phyloP scores from a whole-genome alignment of 1,284 basidiomycete species.

The Microbotryum violaceum region DNA sequence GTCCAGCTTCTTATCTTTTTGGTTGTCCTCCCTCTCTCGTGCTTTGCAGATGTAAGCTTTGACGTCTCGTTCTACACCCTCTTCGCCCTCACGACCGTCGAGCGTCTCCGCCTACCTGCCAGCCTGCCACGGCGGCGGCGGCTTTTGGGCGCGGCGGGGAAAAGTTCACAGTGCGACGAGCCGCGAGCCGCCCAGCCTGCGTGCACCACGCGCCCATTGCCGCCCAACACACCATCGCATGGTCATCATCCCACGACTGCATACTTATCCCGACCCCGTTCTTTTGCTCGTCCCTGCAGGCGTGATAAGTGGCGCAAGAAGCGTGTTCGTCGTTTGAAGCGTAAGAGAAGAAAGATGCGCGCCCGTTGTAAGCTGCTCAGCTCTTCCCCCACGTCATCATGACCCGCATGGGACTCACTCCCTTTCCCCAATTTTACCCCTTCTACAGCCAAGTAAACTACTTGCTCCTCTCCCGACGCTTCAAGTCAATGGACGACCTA shows the following conservation, averaged over 20 bases:
- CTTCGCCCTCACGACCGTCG: too few species aligned
- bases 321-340: constrained; percentile 38
- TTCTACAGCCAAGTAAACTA: constrained; percentile 4
- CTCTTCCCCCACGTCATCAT: too few species aligned
- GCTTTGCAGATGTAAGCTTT: too few species aligned
- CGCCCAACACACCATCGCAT: background rate
- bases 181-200: background rate
- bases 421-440: background rate
- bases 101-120: too few species aligned
- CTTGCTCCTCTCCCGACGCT: background rate
- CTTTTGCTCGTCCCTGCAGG: constrained; percentile 20
- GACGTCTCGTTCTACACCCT: too few species aligned
- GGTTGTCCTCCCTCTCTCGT: too few species aligned
- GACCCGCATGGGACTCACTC: too few species aligned
- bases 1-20: too few species aligned
- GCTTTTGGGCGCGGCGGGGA: too few species aligned
- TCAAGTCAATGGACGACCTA: too few species aligned
- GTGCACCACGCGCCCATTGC: background rate
- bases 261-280: background rate
- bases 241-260: background rate
- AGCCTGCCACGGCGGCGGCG: too few species aligned
- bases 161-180: background rate
- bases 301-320: constrained; percentile 40
- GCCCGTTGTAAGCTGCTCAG: too few species aligned
- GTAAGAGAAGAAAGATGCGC: constrained; percentile 38